A percentile compares a stretch with the other conserved stretches of the same genome.
Conservation (phyloP, 2,329 filamentous ascomycete species). For the Verticillium longisporum region DNA sequence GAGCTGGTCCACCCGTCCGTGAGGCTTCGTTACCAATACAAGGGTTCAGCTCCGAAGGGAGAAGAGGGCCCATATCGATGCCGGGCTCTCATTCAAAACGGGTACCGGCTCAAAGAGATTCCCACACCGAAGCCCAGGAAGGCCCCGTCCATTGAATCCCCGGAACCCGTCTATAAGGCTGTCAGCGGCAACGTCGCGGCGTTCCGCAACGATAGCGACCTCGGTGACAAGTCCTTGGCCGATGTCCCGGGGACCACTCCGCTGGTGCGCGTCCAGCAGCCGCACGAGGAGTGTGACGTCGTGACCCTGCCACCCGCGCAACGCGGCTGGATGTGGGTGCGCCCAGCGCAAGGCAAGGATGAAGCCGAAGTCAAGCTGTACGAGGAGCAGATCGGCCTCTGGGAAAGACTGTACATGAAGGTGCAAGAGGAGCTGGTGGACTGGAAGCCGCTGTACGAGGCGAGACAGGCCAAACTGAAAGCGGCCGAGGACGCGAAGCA, state of each 20-base stretch:
- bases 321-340: slow-evolving; percentile 8
- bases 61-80: slow-evolving; percentile 14
- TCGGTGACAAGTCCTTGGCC: neutral
- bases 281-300: slow-evolving; percentile 8
- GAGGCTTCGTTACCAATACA: slow-evolving; percentile 21
- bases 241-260: neutral
- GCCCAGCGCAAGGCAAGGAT: neutral
- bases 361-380: neutral
- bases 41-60: slow-evolving; percentile 20
- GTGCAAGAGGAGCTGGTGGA: slow-evolving; percentile 9
- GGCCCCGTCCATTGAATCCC: neutral
- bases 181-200: neutral
- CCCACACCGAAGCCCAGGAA: neutral
- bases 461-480: neutral
- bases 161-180: neutral
- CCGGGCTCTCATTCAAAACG: slow-evolving; percentile 10
- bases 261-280: slow-evolving; percentile 5
- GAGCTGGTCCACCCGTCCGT: slow-evolving; percentile 23
- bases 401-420: slow-evolving; percentile 13
- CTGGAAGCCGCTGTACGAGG: neutral
- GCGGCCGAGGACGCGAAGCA: neutral
- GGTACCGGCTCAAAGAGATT: slow-evolving; percentile 7
- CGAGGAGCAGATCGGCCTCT: slow-evolving; percentile 15
- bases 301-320: slow-evolving; percentile 3
- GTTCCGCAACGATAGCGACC: neutral